A percentile compares a stretch with the other conserved stretches of the same genome.
Conservation (phyloP, 2,329 filamentous ascomycete genomes). For the Colletotrichum lindemuthianum region DNA sequence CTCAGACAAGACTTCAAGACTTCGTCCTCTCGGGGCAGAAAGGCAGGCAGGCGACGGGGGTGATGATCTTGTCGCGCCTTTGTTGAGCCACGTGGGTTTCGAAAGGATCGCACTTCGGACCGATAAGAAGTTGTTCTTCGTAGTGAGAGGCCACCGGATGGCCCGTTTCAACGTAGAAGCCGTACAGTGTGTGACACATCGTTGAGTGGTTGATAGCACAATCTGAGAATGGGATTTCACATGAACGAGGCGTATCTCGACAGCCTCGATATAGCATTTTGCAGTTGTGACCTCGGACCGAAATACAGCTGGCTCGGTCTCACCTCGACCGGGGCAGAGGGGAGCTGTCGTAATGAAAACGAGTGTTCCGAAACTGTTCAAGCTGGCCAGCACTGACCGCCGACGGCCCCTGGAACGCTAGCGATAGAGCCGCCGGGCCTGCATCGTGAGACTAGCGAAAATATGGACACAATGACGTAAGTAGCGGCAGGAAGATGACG, state of each 20-base stretch:
- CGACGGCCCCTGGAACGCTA: slow-evolving; percentile 30
- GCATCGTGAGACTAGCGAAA: slow-evolving; percentile 29
- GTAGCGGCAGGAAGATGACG: slow-evolving; percentile 6
- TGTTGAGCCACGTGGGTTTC: too few relatives aligned
- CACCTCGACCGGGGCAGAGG: slow-evolving; percentile 11
- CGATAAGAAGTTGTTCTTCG: too few relatives aligned
- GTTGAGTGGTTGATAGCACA: not conserved
- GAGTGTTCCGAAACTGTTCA: not conserved
- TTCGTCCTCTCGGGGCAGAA: too few relatives aligned
- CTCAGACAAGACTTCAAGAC: too few relatives aligned
- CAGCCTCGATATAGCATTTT: not conserved
- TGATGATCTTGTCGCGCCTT: too few relatives aligned
- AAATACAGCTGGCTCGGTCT: slow-evolving; percentile 1
- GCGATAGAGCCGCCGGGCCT: slow-evolving; percentile 30
- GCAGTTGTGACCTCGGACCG: slow-evolving; percentile 1
- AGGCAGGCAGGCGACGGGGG: too few relatives aligned
- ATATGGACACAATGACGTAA: slow-evolving; percentile 29
- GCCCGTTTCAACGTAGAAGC: too few relatives aligned
- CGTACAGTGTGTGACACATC: too few relatives aligned
- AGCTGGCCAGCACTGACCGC: slow-evolving; percentile 7
- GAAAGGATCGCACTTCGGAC: too few relatives aligned
- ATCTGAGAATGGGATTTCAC: not conserved
- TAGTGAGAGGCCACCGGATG: too few relatives aligned
- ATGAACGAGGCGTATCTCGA: not conserved
- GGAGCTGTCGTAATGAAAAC: slow-evolving; percentile 4